Conservation (phyloP, 768 basidiomycete genomes). For the Leucogyrophana mollusca region DNA sequence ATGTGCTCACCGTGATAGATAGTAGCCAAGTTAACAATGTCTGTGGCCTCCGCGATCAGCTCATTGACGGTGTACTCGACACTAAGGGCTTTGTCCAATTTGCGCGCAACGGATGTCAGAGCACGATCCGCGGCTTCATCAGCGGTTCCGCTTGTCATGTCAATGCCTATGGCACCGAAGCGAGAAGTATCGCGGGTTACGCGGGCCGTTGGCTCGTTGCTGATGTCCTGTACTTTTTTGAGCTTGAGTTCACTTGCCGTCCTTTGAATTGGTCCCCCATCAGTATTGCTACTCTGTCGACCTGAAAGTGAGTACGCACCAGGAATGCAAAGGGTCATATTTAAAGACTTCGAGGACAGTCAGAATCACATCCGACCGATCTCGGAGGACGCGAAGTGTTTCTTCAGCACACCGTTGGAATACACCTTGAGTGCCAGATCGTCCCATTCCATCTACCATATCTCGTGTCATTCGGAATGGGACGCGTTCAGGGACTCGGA, state of each 20-base stretch:
- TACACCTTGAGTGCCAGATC: slow-evolving; percentile 86
- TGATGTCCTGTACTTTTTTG: slow-evolving; percentile 55
- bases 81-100: slow-evolving; percentile 82
- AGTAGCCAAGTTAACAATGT: slow-evolving; percentile 68
- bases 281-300: neutral
- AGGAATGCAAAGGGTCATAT: slow-evolving; percentile 91
- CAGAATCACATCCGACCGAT: slow-evolving; percentile 83
- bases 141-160: slow-evolving; percentile 63
- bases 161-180: slow-evolving; percentile 51
- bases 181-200: slow-evolving; percentile 23
- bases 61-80: slow-evolving; percentile 94
- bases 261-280: slow-evolving; percentile 39
- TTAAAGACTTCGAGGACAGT: slow-evolving; percentile 97
- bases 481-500: slow-evolving; percentile 81
- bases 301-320: slow-evolving; percentile 46
- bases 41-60: slow-evolving; percentile 85
- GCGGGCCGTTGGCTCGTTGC: slow-evolving; percentile 23
- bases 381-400: slow-evolving; percentile 86
- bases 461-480: slow-evolving; percentile 95
- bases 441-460: slow-evolving; percentile 92
- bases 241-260: slow-evolving; percentile 77
- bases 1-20: slow-evolving; percentile 69
- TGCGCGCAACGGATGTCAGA: slow-evolving; percentile 72
- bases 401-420: slow-evolving; percentile 96
- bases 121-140: slow-evolving; percentile 92